These are phyloP conservation scores for Fusarium tuaranense DNA, from an alignment of 2,329 filamentous ascomycete species.

Conservation along the genomic window DNA sequence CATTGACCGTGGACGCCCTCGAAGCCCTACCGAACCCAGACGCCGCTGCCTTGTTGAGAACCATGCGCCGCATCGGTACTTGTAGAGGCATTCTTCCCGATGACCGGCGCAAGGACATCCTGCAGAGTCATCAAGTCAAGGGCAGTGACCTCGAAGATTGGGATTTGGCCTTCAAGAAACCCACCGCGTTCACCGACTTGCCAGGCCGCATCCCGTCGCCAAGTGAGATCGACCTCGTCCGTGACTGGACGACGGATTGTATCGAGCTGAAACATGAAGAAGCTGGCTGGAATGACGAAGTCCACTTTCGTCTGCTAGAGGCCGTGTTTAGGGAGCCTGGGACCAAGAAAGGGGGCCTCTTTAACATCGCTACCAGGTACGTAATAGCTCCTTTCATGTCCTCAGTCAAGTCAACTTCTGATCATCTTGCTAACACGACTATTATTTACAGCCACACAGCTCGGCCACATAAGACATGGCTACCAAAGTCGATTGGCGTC, in stretches of 20 bases:
- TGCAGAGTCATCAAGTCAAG: neutral
- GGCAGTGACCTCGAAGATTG: neutral
- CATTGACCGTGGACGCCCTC: neutral
- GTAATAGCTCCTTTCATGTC: neutral
- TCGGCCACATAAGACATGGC: neutral
- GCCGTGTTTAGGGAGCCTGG: neutral
- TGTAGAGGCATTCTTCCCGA: neutral
- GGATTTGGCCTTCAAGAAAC: neutral
- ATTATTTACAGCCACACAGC: neutral
- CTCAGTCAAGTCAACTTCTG: neutral
- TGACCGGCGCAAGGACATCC: neutral
- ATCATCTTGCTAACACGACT: neutral
- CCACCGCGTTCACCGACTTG: neutral
- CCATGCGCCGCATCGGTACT: neutral
- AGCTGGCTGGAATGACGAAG: neutral
- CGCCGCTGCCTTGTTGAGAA: neutral
- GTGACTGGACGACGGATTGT: neutral
- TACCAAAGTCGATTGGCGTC: neutral
- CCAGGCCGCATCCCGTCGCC: neutral
- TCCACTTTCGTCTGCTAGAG: neutral
- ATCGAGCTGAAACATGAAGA: neutral
- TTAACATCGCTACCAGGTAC: neutral
- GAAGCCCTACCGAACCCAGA: neutral
- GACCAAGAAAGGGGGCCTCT: neutral
- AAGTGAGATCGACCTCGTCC: neutral